These are phyloP conservation scores for Acacia confusa DNA, from an alignment of 306 rosid genomes.

Conservation along the genomic window DNA sequence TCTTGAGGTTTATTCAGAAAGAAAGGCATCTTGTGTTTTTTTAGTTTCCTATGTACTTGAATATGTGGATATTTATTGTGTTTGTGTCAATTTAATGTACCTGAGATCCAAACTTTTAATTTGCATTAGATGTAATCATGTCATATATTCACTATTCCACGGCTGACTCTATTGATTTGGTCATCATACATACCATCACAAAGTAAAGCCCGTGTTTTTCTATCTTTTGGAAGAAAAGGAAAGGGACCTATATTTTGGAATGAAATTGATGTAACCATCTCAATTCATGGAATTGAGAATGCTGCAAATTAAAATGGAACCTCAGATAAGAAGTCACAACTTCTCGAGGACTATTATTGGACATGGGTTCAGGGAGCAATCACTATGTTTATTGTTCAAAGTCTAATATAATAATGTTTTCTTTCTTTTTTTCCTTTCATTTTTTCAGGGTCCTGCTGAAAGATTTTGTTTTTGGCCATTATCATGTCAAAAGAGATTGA, in stretches of 20 bases:
- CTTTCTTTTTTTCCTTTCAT: background rate
- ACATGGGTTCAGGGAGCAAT: background rate
- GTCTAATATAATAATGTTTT: background rate
- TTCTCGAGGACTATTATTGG: background rate
- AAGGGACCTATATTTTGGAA: background rate
- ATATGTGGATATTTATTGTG: background rate
- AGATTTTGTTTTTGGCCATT: slow-evolving; percentile 1
- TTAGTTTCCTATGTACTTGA: background rate
- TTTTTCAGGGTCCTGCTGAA: background rate
- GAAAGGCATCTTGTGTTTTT: background rate
- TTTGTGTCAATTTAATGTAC: background rate
- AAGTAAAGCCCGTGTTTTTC: background rate
- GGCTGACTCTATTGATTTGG: background rate
- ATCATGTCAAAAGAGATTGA: background rate
- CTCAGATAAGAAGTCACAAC: background rate
- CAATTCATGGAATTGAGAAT: background rate
- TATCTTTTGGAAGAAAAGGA: background rate
- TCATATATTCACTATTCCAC: background rate
- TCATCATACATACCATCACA: background rate
- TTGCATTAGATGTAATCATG: background rate
- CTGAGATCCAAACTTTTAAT: background rate
- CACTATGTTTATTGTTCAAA: slow-evolving; percentile 17
- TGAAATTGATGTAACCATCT: background rate
- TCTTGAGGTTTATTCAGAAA: background rate
- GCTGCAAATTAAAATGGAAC: background rate